phyloP scores from a whole-genome alignment of 2,329 filamentous ascomycete genomes.

The Curvularia lunata region DNA sequence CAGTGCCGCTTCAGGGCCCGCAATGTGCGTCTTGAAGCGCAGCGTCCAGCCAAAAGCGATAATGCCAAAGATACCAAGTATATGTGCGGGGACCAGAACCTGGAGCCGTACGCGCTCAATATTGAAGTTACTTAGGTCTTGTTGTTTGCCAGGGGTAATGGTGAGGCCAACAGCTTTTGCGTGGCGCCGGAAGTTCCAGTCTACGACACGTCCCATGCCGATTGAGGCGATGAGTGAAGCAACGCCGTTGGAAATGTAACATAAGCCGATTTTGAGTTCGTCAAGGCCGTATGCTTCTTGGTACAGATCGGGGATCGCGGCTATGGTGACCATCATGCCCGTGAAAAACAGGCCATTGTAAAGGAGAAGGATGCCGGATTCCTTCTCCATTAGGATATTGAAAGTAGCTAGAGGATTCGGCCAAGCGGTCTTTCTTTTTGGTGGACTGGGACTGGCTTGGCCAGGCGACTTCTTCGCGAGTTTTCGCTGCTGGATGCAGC shows the following conservation, averaged over 20 bases:
- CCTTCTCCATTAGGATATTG: conserved; percentile 39
- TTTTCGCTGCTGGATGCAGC: conserved; percentile 38
- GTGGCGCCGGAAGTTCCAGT: conserved; percentile 75
- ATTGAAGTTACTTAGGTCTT: conserved; percentile 58
- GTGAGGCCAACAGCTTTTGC: conserved; percentile 66
- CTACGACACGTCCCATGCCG: conserved; percentile 56
- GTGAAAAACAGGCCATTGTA: conserved; percentile 47
- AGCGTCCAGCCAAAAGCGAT: conserved; percentile 54
- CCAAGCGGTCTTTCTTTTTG: conserved; percentile 29
- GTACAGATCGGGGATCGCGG: conserved; percentile 37
- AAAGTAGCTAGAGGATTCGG: conserved; percentile 39
- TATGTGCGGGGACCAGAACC: conserved; percentile 48
- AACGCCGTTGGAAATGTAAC: conserved; percentile 40
- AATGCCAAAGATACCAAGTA: conserved; percentile 40
- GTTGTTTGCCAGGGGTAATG: conserved; percentile 64
- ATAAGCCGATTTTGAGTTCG: conserved; percentile 39
- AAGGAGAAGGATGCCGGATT: conserved; percentile 39
- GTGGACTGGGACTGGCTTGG: conserved; percentile 2
- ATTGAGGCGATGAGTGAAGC: conserved; percentile 37
- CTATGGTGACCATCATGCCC: conserved; percentile 39
- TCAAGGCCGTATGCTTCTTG: conserved; percentile 37
- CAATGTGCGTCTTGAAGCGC: conserved; percentile 46
- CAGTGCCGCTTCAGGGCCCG: conserved; percentile 57
- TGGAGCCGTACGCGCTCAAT: conserved; percentile 56
- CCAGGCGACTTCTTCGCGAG: conserved; percentile 9